phyloP scores from a whole-genome alignment of 768 basidiomycete species.

The Mycena floridula region DNA sequence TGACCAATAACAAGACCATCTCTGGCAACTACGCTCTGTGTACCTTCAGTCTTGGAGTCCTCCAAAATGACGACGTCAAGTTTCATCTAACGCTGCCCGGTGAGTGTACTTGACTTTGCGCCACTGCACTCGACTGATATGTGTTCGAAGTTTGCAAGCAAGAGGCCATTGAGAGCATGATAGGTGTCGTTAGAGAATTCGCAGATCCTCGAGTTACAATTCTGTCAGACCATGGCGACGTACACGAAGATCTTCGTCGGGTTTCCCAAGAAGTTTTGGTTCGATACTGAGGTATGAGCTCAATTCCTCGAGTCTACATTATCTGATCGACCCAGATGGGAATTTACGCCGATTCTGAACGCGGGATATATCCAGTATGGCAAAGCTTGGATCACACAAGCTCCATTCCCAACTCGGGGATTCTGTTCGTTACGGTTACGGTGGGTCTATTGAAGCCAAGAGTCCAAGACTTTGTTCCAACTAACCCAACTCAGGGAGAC shows the following conservation, averaged over 20 bases:
- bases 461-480: no score
- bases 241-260: conserved; percentile 68
- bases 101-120: conserved; percentile 9
- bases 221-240: conserved; percentile 58
- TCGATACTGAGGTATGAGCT: conserved; percentile 34
- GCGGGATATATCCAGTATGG: conserved; percentile 33
- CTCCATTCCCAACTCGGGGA: conserved; percentile 56
- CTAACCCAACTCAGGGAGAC: no score
- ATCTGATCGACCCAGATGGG: conserved; percentile 18
- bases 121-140: no score
- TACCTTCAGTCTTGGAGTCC: conserved; percentile 66
- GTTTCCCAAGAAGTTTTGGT: conserved; percentile 59
- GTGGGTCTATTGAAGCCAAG: no score
- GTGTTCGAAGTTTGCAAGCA: conserved; percentile 39
- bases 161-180: conserved; percentile 60
- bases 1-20: conserved; percentile 35
- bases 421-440: conserved; percentile 48
- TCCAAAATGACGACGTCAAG: conserved; percentile 55
- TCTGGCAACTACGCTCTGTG: conserved; percentile 54
- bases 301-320: not conserved
- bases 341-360: conserved; percentile 35
- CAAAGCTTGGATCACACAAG: conserved; percentile 23
- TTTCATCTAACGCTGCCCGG: conserved; percentile 51
- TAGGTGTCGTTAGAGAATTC: no score
- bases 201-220: no score